These are phyloP conservation scores for Ascochyta clinopodiicola DNA, from an alignment of 2,329 filamentous ascomycete genomes.

Conservation along the genomic window DNA sequence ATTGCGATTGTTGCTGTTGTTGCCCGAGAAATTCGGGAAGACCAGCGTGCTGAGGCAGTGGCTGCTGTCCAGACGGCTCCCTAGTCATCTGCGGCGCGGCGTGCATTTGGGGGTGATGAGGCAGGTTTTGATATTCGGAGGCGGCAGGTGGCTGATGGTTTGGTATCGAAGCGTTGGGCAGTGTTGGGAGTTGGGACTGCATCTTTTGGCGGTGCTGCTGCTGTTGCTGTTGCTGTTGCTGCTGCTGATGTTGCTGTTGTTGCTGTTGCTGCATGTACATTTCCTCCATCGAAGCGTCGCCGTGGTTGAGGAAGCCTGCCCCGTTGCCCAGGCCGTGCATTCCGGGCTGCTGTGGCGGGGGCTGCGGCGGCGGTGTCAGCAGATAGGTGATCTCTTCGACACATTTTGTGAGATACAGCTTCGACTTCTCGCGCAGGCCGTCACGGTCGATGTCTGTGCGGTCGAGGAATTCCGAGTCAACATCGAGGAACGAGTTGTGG, in stretches of 20 bases:
- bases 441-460: conserved; percentile 62
- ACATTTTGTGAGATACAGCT: conserved; percentile 68
- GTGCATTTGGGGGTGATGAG: conserved; percentile 47
- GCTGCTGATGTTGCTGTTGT: conserved; percentile 42
- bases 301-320: conserved; percentile 54
- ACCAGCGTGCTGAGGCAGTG: conserved; percentile 44
- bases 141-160: conserved; percentile 65
- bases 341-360: conserved; percentile 60
- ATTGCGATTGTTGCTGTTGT: conserved; percentile 19
- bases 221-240: conserved; percentile 46
- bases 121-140: conserved; percentile 52
- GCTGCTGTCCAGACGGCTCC: conserved; percentile 52
- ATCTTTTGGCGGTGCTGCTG: conserved; percentile 64
- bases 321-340: conserved; percentile 46
- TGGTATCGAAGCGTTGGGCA: conserved; percentile 53
- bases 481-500: conserved; percentile 60
- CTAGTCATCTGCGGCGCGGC: conserved; percentile 54
- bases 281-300: conserved; percentile 65
- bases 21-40: conserved; percentile 50
- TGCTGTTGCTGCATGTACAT: conserved; percentile 57
- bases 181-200: conserved; percentile 51
- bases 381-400: conserved; percentile 73
- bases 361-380: conserved; percentile 68
- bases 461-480: conserved; percentile 51
- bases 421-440: conserved; percentile 67